Percentiles rank a stretch among this genome's conserved stretches.
Evolutionary conservation across 1,139 yeast genomes (phyloP).

Genomic region (Magnusiomyces suaveolens): DNA sequence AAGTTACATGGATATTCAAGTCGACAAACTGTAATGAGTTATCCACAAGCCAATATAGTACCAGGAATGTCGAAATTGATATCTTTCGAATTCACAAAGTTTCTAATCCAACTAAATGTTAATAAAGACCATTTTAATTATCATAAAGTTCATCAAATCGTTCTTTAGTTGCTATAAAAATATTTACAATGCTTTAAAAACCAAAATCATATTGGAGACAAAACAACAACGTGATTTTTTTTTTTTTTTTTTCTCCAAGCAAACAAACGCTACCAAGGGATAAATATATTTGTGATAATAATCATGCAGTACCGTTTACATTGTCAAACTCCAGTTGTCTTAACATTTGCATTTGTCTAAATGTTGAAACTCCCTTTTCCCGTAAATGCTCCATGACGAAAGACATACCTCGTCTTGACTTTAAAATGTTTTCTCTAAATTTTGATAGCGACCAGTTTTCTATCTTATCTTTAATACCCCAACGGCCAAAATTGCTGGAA

Average conservation of each 20-base stretch:
- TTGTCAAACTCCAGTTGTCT: background rate
- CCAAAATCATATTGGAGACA: background rate
- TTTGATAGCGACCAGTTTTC: constrained; percentile 73
- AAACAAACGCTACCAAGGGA: no score
- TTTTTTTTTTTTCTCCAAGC: no score
- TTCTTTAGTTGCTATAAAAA: background rate
- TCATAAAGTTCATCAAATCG: background rate
- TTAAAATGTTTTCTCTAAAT: constrained; percentile 57
- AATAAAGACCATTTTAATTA: no score
- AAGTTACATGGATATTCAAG: no score
- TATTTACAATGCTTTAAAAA: background rate
- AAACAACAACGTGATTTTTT: no score
- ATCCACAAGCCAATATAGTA: no score
- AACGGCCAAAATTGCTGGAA: constrained; percentile 51
- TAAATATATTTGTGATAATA: no score
- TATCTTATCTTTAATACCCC: constrained; percentile 60
- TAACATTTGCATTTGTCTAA: constrained; percentile 9
- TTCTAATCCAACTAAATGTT: no score
- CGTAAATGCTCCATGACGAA: constrained; percentile 61
- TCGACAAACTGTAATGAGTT: no score
- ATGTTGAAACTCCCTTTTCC: constrained; percentile 29
- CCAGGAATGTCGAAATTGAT: no score
- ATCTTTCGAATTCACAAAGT: no score
- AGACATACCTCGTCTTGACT: constrained; percentile 63
- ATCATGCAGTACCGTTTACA: background rate